Percentiles rank a stretch among this genome's conserved stretches.
phyloP scores from a whole-genome alignment of 2,329 filamentous ascomycete genomes.

The Nemania sp. region DNA sequence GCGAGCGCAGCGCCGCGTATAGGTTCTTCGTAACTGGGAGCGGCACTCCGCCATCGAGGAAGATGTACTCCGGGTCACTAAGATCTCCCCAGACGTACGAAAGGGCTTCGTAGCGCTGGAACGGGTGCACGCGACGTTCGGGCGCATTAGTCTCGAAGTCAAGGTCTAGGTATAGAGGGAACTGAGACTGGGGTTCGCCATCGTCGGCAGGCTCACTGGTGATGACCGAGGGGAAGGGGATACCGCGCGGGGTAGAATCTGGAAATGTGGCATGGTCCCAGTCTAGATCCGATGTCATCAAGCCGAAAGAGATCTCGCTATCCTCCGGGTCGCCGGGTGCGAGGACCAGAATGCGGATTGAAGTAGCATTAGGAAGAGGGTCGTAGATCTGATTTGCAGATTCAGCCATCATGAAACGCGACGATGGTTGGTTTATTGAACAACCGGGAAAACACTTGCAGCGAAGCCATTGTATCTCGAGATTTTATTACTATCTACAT shows the following conservation, averaged over 20 bases:
- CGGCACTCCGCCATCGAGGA: conserved; percentile 13
- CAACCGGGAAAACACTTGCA: neutral
- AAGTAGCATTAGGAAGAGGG: conserved; percentile 29
- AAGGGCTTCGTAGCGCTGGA: conserved; percentile 34
- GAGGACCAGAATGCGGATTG: conserved; percentile 31
- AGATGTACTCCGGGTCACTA: conserved; percentile 19
- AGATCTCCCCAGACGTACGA: conserved; percentile 35
- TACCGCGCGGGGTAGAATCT: conserved; percentile 5
- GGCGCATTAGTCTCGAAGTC: neutral
- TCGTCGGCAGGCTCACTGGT: neutral
- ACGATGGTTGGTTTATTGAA: neutral
- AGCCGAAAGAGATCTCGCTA: conserved; percentile 11
- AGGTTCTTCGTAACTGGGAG: conserved; percentile 26
- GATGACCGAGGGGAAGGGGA: conserved; percentile 1
- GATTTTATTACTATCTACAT: neutral
- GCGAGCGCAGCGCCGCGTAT: conserved; percentile 25
- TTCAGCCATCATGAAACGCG: conserved; percentile 12
- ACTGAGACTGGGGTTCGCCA: conserved; percentile 1
- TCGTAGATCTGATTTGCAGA: conserved; percentile 6
- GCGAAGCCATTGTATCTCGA: neutral
- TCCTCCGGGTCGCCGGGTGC: conserved; percentile 28
- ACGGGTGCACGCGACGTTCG: conserved; percentile 19
- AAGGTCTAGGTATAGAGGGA: conserved; percentile 25
- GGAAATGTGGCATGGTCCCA: conserved; percentile 24
- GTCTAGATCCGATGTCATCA: conserved; percentile 33